A percentile compares a stretch with the other conserved stretches of the same genome.
Conservation (phyloP, 1,284 basidiomycete genomes). For the Ustilago vetiveriae region DNA sequence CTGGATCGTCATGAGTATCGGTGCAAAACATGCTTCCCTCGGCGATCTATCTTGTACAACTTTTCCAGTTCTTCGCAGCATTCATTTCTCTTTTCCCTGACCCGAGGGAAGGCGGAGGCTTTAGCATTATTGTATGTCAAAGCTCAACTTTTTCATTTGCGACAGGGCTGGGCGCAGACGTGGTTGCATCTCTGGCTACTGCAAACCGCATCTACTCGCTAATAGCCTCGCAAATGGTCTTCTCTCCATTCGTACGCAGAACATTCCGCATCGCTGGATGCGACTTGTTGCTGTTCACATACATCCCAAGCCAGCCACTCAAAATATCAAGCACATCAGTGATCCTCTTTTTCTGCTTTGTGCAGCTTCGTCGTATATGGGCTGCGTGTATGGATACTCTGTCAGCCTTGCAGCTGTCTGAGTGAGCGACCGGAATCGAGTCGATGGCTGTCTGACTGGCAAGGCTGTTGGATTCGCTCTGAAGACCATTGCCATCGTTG, state of each 20-base stretch:
- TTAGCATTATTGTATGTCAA: too few species aligned
- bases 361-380: not conserved
- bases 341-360: not conserved
- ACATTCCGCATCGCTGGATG: not conserved
- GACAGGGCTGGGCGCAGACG: conserved; percentile 1
- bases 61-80: conserved; percentile 16
- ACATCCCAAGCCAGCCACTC: not conserved
- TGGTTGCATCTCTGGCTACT: conserved; percentile 20
- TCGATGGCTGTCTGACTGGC: too few species aligned
- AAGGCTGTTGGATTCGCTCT: too few species aligned
- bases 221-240: not conserved
- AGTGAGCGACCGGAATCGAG: too few species aligned
- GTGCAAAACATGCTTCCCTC: conserved; percentile 9
- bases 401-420: too few species aligned
- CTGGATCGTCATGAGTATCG: not conserved
- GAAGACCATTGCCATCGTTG: too few species aligned
- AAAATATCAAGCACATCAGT: conserved; percentile 20
- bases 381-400: not conserved
- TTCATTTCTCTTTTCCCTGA: conserved; percentile 8
- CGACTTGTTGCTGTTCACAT: conserved; percentile 1
- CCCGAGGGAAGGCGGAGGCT: conserved; percentile 9
- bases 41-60: conserved; percentile 19
- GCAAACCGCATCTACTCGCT: conserved; percentile 1
- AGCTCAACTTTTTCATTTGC: too few species aligned
- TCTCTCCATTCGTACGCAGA: conserved; percentile 1